Evolutionary conservation across 2,329 filamentous ascomycete species (phyloP).

Genomic region (Alternaria dauci): DNA sequence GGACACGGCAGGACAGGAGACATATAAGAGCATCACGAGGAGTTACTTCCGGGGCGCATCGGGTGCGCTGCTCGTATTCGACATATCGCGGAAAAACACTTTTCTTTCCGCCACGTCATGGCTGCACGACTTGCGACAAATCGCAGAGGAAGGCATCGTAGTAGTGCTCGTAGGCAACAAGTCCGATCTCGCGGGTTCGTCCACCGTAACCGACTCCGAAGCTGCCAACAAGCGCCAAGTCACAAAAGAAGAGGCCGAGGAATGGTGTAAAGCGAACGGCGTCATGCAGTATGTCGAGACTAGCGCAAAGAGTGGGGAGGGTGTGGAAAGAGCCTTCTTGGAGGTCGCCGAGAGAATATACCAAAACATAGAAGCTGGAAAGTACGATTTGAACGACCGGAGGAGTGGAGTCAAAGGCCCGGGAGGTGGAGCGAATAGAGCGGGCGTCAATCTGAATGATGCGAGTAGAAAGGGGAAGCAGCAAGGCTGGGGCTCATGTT

Average conservation of each 20-base stretch:
- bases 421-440: slow-evolving; percentile 57
- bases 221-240: slow-evolving; percentile 77
- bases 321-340: slow-evolving; percentile 91
- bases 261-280: slow-evolving; percentile 86
- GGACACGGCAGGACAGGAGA: slow-evolving; percentile 97
- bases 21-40: slow-evolving; percentile 94
- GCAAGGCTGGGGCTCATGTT: slow-evolving; percentile 46
- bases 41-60: slow-evolving; percentile 89
- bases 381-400: slow-evolving; percentile 92
- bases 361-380: slow-evolving; percentile 93
- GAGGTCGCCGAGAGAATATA: slow-evolving; percentile 95
- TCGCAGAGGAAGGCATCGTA: slow-evolving; percentile 94
- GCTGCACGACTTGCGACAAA: slow-evolving; percentile 92
- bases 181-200: slow-evolving; percentile 73
- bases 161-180: slow-evolving; percentile 97
- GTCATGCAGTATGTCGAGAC: slow-evolving; percentile 96
- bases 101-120: slow-evolving; percentile 91
- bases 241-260: slow-evolving; percentile 80
- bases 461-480: slow-evolving; percentile 45
- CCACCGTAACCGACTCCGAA: slow-evolving; percentile 46
- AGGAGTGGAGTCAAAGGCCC: slow-evolving; percentile 86
- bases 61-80: slow-evolving; percentile 87
- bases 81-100: slow-evolving; percentile 85
- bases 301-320: slow-evolving; percentile 92
- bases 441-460: slow-evolving; percentile 56